Evolutionary conservation across 306 rosid genomes (phyloP).

Genomic region (Heteromeles arbutifolia): DNA sequence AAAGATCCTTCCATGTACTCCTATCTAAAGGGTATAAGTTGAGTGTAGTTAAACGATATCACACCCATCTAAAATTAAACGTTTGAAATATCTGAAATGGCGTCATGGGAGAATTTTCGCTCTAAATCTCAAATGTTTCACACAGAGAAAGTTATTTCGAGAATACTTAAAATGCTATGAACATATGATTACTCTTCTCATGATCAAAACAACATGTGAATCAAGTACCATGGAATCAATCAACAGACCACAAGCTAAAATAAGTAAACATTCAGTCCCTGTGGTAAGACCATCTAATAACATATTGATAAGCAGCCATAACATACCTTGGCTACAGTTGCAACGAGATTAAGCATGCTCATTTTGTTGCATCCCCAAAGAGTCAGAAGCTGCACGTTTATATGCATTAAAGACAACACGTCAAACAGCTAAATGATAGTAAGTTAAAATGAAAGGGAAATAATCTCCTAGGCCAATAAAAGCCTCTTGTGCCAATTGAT

Average conservation of each 20-base stretch:
- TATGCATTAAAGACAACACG: conserved; percentile 20
- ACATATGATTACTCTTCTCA: neutral
- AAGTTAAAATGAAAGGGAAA: neutral
- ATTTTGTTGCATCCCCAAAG: conserved; percentile 82
- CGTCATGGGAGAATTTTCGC: neutral
- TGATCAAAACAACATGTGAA: neutral
- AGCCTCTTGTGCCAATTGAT: neutral
- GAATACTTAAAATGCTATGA: neutral
- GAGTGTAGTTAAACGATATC: too few species aligned
- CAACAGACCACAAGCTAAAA: neutral
- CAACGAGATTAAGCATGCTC: conserved; percentile 90
- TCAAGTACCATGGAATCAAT: neutral
- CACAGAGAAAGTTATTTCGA: neutral
- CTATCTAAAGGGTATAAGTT: too few species aligned
- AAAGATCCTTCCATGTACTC: too few species aligned
- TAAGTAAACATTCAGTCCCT: conserved; percentile 6
- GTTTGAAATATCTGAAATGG: neutral
- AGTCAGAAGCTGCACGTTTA: conserved; percentile 62
- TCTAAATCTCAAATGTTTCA: neutral
- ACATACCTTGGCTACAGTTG: conserved; percentile 71
- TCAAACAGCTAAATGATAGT: neutral
- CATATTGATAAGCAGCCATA: conserved; percentile 8
- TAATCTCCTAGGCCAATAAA: neutral
- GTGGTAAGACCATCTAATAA: conserved; percentile 6
- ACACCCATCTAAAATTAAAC: neutral